These are phyloP conservation scores for Sporormia fimetaria DNA, from an alignment of 495 filamentous ascomycete genomes.

Conservation along the genomic window DNA sequence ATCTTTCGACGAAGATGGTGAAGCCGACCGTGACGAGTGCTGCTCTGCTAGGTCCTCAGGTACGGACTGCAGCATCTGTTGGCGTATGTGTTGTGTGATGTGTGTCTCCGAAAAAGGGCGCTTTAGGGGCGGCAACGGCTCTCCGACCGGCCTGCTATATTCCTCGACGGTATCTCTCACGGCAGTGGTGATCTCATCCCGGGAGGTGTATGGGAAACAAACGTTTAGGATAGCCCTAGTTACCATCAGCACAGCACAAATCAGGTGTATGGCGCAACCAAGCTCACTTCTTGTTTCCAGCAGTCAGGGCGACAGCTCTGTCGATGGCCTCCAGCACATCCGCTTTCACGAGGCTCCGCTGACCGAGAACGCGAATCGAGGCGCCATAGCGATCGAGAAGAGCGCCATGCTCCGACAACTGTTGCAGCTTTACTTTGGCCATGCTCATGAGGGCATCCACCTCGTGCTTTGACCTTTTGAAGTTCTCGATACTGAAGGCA, in stretches of 20 bases:
- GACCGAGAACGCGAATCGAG: constrained; percentile 68
- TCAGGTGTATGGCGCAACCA: constrained; percentile 5
- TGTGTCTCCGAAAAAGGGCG: constrained; percentile 72
- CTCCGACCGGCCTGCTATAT: constrained; percentile 50
- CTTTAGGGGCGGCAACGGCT: constrained; percentile 39
- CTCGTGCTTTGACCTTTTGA: constrained; percentile 95
- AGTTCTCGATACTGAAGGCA: constrained; percentile 98
- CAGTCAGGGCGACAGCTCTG: constrained; percentile 69
- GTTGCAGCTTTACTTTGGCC: constrained; percentile 83
- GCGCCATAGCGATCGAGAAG: constrained; percentile 89
- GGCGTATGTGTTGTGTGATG: constrained; percentile 71
- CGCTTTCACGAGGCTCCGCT: constrained; percentile 63
- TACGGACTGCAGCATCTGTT: constrained; percentile 37
- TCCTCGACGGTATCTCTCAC: constrained; percentile 76
- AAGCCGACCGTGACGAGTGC: constrained; percentile 29
- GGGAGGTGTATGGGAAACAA: constrained; percentile 93
- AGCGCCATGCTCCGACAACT: constrained; percentile 86
- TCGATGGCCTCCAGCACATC: constrained; percentile 85
- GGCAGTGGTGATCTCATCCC: constrained; percentile 91
- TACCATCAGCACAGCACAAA: not conserved
- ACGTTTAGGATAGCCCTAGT: constrained; percentile 74
- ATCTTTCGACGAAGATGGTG: constrained; percentile 26
- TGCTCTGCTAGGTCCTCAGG: constrained; percentile 31
- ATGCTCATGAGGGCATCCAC: constrained; percentile 97
- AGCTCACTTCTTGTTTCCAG: constrained; percentile 60